A percentile compares a stretch with the other conserved stretches of the same genome.
Conservation (phyloP, 441 rosid genomes). For the Rhodomyrtus psidioides region DNA sequence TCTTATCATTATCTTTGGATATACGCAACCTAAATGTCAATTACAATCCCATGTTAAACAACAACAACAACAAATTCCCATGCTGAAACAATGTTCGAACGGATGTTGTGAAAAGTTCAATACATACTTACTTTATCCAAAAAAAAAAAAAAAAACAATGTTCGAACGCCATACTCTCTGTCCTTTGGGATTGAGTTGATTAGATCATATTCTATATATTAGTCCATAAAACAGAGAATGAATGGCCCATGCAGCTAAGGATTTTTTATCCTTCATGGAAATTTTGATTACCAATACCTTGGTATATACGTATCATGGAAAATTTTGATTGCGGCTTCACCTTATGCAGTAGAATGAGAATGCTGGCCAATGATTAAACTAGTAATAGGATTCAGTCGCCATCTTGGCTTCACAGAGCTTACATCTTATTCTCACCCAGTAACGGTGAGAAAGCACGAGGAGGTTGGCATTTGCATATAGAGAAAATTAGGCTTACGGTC, state of each 20-base stretch:
- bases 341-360: neutral
- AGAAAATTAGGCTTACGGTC: neutral
- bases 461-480: neutral
- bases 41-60: too few relatives aligned
- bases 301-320: neutral
- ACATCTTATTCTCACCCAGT: neutral
- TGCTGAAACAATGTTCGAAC: too few relatives aligned
- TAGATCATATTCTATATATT: too few relatives aligned
- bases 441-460: neutral
- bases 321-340: neutral
- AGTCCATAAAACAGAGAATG: too few relatives aligned
- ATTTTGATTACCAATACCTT: neutral
- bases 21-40: too few relatives aligned
- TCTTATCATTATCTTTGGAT: too few relatives aligned
- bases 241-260: neutral
- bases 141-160: too few relatives aligned
- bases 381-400: neutral
- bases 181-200: too few relatives aligned
- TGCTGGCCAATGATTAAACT: neutral
- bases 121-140: too few relatives aligned
- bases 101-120: too few relatives aligned
- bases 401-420: neutral
- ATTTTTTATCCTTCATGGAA: neutral
- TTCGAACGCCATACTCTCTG: too few relatives aligned
- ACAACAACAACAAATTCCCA: too few relatives aligned